Percentiles rank a stretch among this genome's conserved stretches.
Evolutionary conservation across 2,329 filamentous ascomycete genomes (phyloP).

Genomic region (Alternaria sp.): DNA sequence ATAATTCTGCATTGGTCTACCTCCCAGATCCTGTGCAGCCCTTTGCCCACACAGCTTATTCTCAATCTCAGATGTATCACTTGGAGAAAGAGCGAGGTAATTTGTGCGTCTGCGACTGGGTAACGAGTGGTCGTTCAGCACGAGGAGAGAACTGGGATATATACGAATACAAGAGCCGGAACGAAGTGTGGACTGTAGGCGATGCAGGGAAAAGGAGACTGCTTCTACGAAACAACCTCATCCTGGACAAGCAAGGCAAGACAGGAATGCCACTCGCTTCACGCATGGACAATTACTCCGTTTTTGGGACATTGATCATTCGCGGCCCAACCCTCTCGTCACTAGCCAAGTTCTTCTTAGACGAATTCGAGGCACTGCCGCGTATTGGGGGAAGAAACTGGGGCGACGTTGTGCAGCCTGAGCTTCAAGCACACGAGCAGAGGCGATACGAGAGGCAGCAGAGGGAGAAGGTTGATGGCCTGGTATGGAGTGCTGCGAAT

Average conservation of each 20-base stretch:
- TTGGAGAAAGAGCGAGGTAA: constrained; percentile 59
- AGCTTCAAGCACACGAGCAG: constrained; percentile 55
- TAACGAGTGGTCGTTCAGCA: constrained; percentile 84
- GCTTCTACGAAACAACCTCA: constrained; percentile 83
- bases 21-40: constrained; percentile 94
- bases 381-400: constrained; percentile 86
- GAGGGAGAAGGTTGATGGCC: constrained; percentile 60
- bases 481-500: constrained; percentile 52
- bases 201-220: constrained; percentile 62
- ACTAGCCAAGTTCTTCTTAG: constrained; percentile 76
- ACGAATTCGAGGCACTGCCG: constrained; percentile 79
- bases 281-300: constrained; percentile 76
- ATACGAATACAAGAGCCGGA: constrained; percentile 78
- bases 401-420: constrained; percentile 55
- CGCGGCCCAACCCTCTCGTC: constrained; percentile 73
- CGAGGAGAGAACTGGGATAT: constrained; percentile 91
- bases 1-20: constrained; percentile 64
- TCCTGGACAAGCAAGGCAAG: constrained; percentile 67
- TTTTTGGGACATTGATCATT: constrained; percentile 86
- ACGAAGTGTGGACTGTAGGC: constrained; percentile 77
- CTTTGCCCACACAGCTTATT: constrained; percentile 82
- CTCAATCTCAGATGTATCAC: constrained; percentile 82
- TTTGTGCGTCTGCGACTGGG: constrained; percentile 91
- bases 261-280: constrained; percentile 41
- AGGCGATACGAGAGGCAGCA: constrained; percentile 62